These are phyloP conservation scores for Gossypium gossypioides DNA, from an alignment of 441 rosid genomes.

Conservation along the genomic window DNA sequence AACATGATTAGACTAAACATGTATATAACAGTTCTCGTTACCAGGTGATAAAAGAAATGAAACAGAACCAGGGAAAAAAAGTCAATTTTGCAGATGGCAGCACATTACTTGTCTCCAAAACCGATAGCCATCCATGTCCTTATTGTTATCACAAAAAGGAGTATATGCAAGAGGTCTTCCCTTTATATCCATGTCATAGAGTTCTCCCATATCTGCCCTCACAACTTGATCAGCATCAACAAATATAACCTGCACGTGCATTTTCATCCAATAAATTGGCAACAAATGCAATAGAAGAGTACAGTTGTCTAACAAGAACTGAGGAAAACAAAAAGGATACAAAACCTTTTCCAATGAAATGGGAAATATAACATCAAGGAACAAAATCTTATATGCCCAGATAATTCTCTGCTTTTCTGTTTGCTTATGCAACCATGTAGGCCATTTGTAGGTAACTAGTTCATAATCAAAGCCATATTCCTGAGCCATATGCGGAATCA, in stretches of 20 bases:
- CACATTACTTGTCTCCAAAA: conserved; percentile 87
- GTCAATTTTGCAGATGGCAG: background rate
- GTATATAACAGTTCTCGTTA: background rate
- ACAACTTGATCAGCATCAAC: conserved; percentile 98
- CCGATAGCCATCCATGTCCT: conserved; percentile 96
- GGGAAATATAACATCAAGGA: conserved; percentile 97
- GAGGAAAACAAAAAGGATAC: background rate
- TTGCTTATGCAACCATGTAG: conserved; percentile 98
- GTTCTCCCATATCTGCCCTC: conserved; percentile 95
- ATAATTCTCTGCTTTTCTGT: conserved; percentile 96
- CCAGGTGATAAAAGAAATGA: background rate
- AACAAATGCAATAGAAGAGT: conserved; percentile 8
- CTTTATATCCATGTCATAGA: conserved; percentile 94
- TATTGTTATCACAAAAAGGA: conserved; percentile 96
- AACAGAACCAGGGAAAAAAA: background rate
- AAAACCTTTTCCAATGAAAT: conserved; percentile 87
- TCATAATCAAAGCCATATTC: conserved; percentile 93
- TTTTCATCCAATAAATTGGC: conserved; percentile 11
- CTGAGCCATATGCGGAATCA: conserved; percentile 91
- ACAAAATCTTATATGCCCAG: conserved; percentile 97
- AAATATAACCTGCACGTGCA: conserved; percentile 73
- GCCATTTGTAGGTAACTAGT: conserved; percentile 96
- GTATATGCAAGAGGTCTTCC: conserved; percentile 99
- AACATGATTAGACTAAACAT: background rate
- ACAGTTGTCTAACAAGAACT: conserved; percentile 4